phyloP scores from a whole-genome alignment of 139 green algal species.

The Micractinium sp. region DNA sequence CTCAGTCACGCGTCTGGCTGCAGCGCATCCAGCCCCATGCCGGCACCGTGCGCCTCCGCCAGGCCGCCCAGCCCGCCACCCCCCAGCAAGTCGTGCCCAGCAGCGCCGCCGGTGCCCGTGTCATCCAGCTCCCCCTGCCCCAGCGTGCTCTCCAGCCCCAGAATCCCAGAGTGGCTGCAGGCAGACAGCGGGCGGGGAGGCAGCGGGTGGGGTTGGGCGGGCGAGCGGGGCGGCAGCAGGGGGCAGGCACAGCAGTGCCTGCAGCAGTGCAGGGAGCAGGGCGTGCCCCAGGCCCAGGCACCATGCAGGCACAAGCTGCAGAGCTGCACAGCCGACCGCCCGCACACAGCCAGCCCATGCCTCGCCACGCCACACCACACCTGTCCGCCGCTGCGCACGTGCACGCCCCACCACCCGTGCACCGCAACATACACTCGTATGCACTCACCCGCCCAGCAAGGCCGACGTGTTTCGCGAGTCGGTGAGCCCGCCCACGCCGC shows the following conservation, averaged over 20 bases:
- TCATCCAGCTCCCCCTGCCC: background rate
- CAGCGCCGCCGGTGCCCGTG: background rate
- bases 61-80: too few species aligned
- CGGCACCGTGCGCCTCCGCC: background rate
- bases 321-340: too few species aligned
- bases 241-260: background rate
- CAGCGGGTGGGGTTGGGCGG: background rate
- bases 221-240: background rate
- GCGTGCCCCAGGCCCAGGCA: background rate
- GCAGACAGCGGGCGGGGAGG: background rate
- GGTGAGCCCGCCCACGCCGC: background rate
- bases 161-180: slow-evolving; percentile 4
- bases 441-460: slow-evolving; percentile 29
- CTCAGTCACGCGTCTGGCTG: background rate
- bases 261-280: background rate
- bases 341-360: too few species aligned
- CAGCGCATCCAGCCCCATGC: slow-evolving; percentile 10
- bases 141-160: background rate
- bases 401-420: background rate
- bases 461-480: slow-evolving; percentile 10
- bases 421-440: background rate
- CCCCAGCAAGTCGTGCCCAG: background rate
- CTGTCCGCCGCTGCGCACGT: too few species aligned
- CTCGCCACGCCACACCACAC: background rate
- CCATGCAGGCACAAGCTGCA: background rate